phyloP scores from a whole-genome alignment of 805 yeast species.

The Metahyphopichia silvanorum region DNA sequence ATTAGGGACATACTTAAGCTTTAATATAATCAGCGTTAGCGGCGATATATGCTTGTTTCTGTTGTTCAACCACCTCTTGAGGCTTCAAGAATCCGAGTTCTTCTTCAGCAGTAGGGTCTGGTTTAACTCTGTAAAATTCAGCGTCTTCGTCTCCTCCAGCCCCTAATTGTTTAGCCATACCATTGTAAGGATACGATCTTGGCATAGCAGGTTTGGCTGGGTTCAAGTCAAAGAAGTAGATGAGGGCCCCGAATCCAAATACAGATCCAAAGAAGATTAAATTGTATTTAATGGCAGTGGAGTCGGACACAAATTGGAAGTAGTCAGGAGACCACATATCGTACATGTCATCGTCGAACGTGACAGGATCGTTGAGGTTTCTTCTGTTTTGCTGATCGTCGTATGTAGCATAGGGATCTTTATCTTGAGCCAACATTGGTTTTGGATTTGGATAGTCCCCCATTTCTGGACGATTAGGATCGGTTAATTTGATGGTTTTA shows the following conservation, averaged over 20 bases:
- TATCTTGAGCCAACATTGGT: constrained; percentile 56
- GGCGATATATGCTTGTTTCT: constrained; percentile 28
- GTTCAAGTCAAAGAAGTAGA: constrained; percentile 47
- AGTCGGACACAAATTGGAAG: constrained; percentile 56
- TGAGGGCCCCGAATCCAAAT: constrained; percentile 41
- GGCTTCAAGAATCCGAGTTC: constrained; percentile 34
- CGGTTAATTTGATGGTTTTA: constrained; percentile 35
- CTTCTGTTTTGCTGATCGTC: constrained; percentile 82
- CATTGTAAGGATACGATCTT: constrained; percentile 71
- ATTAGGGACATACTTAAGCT: constrained; percentile 10
- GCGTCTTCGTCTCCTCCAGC: constrained; percentile 49
- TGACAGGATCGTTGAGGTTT: constrained; percentile 69
- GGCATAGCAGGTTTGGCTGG: constrained; percentile 73
- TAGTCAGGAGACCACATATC: constrained; percentile 89
- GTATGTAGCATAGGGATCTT: constrained; percentile 69
- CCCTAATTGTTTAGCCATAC: constrained; percentile 73
- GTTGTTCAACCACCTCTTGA: constrained; percentile 24
- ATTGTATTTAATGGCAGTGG: constrained; percentile 58
- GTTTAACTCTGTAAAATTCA: constrained; percentile 38
- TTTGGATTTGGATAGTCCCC: constrained; percentile 66
- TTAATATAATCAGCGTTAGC: constrained; percentile 37
- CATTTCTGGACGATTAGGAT: constrained; percentile 39
- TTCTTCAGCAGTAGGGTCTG: constrained; percentile 35
- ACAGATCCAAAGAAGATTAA: constrained; percentile 43
- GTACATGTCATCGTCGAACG: constrained; percentile 66